Evolutionary conservation across 148 eudicot genomes (phyloP).

Genomic region (Fagopyrum homotropicum): DNA sequence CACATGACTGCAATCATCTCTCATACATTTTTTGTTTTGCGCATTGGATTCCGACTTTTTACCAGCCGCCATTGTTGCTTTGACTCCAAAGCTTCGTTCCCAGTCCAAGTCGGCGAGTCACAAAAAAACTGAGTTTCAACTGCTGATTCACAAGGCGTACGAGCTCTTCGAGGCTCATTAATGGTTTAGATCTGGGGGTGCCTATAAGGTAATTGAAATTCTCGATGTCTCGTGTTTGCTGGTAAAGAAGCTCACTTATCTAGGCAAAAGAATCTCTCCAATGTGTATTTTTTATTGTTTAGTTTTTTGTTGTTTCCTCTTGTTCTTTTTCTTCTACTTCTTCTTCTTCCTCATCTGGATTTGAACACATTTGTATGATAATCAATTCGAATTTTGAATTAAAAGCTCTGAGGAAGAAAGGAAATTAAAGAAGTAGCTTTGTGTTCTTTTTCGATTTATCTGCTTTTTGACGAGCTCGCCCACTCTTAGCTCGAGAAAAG

Average conservation of each 20-base stretch:
- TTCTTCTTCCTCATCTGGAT: slow-evolving; percentile 1
- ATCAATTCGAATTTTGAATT: neutral
- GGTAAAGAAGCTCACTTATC: slow-evolving; percentile 1
- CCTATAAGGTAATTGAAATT: neutral
- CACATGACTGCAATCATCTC: slow-evolving; percentile 3
- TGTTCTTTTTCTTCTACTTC: neutral
- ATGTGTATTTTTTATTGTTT: neutral
- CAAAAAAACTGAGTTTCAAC: neutral
- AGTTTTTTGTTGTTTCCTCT: neutral
- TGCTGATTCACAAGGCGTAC: slow-evolving; percentile 1
- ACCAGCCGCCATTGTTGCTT: neutral
- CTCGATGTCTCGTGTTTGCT: slow-evolving; percentile 8
- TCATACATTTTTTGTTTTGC: neutral
- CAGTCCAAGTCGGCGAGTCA: neutral
- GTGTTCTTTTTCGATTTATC: slow-evolving; percentile 8
- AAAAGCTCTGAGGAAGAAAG: slow-evolving; percentile 4
- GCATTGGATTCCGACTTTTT: slow-evolving; percentile 6
- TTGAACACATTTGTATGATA: neutral
- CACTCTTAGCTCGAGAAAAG: slow-evolving; percentile 7
- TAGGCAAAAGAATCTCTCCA: slow-evolving; percentile 7
- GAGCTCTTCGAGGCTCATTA: slow-evolving; percentile 5
- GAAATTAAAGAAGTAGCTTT: slow-evolving; percentile 1
- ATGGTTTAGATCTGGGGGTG: slow-evolving; percentile 5
- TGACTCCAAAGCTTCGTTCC: neutral
- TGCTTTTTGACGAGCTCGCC: slow-evolving; percentile 9